Base-by-base conservation (phyloP, 805 yeast species). In the Lachancea fermentati region DNA sequence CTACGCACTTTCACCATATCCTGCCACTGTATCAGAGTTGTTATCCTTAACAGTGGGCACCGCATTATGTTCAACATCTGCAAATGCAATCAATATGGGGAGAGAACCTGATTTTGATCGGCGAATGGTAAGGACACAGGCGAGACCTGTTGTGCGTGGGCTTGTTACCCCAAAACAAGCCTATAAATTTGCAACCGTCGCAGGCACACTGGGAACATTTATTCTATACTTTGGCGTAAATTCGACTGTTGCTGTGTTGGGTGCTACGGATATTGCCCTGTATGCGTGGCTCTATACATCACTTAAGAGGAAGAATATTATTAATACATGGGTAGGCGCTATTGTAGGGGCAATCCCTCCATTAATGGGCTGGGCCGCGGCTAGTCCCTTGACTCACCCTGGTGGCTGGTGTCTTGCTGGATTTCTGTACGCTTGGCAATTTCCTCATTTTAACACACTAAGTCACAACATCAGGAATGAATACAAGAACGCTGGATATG, bases 281-380 rank as follows among this genome's bases (percentile, higher is more conserved):
- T 93, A 93, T 56, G 79, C 94, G 0, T 89, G 97, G 84, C 63
- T 82, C 0, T 93, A 93, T 66, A 93, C 98, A 0, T 82, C 96
- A 0, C 66, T 93, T 59, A 93, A 93, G 58, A 73, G 98, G 41
- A 76, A 72, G 44, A 80, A 85, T 17, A 91, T 93, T 37, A 60
- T 85, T 30, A 93, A 93, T 62, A 93, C 98, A 0, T 93, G 98
- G 98, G 93, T 93, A 2, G 98, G 98, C 14, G 98, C 98, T 0
- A 60, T 93, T n/a, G 98, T 93, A 3, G 98, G 98, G 3, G 98
- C 97, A 0, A 85, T 93, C 34, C 98, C 98, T 0, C 98, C 98
- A 15, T 71, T 93, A 37, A 93, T 93, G 98, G 98, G 98, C 2
- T 93, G 98, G 98, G 96, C 96, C 2, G 87, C 91, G 0, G 84